Base-by-base conservation (phyloP, 768 basidiomycete species). In the Calocybe indica region DNA sequence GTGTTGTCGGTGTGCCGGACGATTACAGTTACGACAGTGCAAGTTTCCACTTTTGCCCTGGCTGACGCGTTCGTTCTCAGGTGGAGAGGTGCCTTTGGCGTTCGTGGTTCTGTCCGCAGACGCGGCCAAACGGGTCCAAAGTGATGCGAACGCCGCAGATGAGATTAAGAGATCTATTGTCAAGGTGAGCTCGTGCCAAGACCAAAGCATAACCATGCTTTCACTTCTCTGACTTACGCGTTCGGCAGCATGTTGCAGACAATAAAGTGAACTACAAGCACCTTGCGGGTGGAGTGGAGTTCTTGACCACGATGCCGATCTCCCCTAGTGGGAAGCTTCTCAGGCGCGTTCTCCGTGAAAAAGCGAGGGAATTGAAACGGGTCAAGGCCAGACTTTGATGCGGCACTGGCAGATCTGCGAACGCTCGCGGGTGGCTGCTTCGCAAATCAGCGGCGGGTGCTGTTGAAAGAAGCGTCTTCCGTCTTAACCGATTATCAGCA, bases 21-120 rank as follows among this genome's bases (percentile, higher is more conserved):
- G 84, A 85, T 6, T 87, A 78, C 50, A 80, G 78, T 72, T 22
- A 15, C 37, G 70, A 61, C 0, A n/a, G 41, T 38, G n/a, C 37
- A 2, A 34, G 39, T 1, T 37, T 11, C 7, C n/a, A 39, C 4
- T n/a, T 5, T 13, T 5, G 6, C 11, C 43, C 11, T 30, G 7
- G 11, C 22, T 46, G 41, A 30, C 12, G 48, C 30, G 49, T 35
- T 14, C 53, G 51, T 35, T 54, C 7, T 22, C 41, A 75, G 73
- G 68, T 49, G 86, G 86, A 11, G 86, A 88, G 58, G 64, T 85
- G 5, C 86, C 86, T 0, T 58, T 86, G 56, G 87, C 85, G 5
- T 88, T 79, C 54, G 73, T 87, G 3, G 80, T 79, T 1, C 69
- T 84, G 4, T 70, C 64, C 5, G 53, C 62, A 2, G 61, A 68